Evolutionary conservation across 208 protist genomes (phyloP).

Genomic region (Leishmania martiniquensis): DNA sequence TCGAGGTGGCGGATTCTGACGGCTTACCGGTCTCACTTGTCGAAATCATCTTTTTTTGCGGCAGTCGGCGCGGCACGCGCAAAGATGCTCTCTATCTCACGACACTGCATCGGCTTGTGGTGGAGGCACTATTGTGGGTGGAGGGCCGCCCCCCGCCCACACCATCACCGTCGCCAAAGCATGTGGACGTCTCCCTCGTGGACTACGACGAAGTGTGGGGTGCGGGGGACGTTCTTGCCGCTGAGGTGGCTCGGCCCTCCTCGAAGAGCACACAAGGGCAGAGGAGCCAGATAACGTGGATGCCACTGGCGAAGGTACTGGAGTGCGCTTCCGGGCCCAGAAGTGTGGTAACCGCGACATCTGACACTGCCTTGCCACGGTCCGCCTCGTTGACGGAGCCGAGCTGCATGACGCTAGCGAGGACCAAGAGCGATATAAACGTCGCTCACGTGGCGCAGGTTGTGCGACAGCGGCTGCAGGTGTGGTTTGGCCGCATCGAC

Average conservation of each 20-base stretch:
- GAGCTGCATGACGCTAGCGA: too few relatives aligned
- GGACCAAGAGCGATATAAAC: background rate
- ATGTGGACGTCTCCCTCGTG: constrained; percentile 41
- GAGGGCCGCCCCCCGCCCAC: background rate
- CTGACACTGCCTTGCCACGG: background rate
- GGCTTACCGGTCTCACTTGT: background rate
- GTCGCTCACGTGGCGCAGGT: background rate
- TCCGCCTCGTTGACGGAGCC: background rate
- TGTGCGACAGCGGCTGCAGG: constrained; percentile 8
- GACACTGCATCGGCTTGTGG: constrained; percentile 10
- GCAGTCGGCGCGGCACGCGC: constrained; percentile 8
- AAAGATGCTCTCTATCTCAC: constrained; percentile 21
- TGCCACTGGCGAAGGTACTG: background rate
- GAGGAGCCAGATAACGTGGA: background rate
- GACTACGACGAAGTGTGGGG: constrained; percentile 53
- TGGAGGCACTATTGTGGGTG: background rate
- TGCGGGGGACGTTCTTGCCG: constrained; percentile 41
- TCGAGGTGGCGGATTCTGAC: background rate
- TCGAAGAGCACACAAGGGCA: background rate
- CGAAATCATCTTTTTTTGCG: constrained; percentile 13
- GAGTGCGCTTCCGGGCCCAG: background rate
- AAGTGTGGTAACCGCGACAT: background rate
- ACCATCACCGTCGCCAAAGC: background rate
- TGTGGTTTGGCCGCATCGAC: constrained; percentile 26
- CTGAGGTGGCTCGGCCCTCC: background rate